Percentiles rank a stretch among this genome's conserved stretches.
These are phyloP conservation scores for Cytospora piceicola DNA, from an alignment of 2,329 filamentous ascomycete genomes.

Conservation along the genomic window DNA sequence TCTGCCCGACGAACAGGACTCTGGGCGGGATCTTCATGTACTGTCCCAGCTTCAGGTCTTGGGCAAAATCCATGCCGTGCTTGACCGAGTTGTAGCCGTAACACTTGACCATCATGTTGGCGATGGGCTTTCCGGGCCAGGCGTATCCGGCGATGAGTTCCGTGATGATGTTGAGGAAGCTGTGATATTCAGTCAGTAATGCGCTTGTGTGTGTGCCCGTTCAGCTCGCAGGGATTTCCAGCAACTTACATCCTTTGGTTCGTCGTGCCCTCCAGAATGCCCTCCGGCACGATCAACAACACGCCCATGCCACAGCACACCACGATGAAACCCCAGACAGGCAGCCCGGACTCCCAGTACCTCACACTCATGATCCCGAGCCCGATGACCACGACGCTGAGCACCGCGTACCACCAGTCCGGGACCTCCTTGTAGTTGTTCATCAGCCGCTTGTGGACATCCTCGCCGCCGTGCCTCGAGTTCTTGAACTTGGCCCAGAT, in stretches of 20 bases:
- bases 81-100: constrained; percentile 42
- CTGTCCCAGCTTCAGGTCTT: constrained; percentile 40
- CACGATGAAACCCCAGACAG: constrained; percentile 39
- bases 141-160: constrained; percentile 41
- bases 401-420: constrained; percentile 45
- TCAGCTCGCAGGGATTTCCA: no score
- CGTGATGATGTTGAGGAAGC: constrained; percentile 40
- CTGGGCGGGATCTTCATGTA: constrained; percentile 41
- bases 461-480: constrained; percentile 37
- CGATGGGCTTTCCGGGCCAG: constrained; percentile 39
- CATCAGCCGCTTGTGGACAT: constrained; percentile 45
- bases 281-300: constrained; percentile 33
- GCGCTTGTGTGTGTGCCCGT: neutral
- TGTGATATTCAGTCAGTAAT: neutral
- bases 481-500: constrained; percentile 42
- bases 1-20: constrained; percentile 41
- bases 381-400: constrained; percentile 41
- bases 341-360: constrained; percentile 37
- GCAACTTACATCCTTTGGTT: constrained; percentile 35
- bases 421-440: constrained; percentile 43
- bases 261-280: constrained; percentile 38
- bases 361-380: constrained; percentile 39
- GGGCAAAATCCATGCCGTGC: constrained; percentile 40
- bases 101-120: constrained; percentile 42
- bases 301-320: constrained; percentile 36